Conservation (phyloP, 352 stramenopile species). For the Phytophthora aleatoria region DNA sequence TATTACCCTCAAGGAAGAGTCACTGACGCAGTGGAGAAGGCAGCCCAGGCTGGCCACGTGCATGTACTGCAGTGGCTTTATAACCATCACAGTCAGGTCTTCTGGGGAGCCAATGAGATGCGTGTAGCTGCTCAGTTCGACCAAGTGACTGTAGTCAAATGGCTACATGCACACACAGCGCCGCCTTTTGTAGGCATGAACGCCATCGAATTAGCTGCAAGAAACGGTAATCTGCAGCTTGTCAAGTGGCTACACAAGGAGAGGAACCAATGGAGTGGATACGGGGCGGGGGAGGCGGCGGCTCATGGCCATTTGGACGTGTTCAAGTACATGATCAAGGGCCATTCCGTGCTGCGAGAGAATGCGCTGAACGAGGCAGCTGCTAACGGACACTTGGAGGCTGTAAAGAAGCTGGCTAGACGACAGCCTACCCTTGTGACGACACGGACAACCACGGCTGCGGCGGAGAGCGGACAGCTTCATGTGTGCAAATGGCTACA, state of each 20-base stretch:
- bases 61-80: conserved; percentile 36
- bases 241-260: conserved; percentile 44
- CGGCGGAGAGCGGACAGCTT: conserved; percentile 32
- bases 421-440: conserved; percentile 16
- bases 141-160: conserved; percentile 33
- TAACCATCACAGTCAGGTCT: conserved; percentile 24
- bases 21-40: conserved; percentile 35
- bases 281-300: conserved; percentile 37
- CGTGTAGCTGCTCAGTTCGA: conserved; percentile 30
- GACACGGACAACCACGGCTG: conserved; percentile 35
- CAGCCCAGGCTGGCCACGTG: conserved; percentile 21
- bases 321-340: conserved; percentile 47
- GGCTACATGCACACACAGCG: conserved; percentile 34
- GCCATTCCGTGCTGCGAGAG: conserved; percentile 32
- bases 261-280: conserved; percentile 38
- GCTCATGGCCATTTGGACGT: conserved; percentile 41
- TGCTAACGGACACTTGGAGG: conserved; percentile 36
- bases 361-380: conserved; percentile 35
- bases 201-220: conserved; percentile 35
- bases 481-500: conserved; percentile 43
- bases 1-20: conserved; percentile 34
- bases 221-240: conserved; percentile 39
- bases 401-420: conserved; percentile 36
- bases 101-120: conserved; percentile 44
- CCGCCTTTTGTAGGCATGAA: conserved; percentile 37